phyloP scores from a whole-genome alignment of 306 rosid species.

The Sicyos baderoa region DNA sequence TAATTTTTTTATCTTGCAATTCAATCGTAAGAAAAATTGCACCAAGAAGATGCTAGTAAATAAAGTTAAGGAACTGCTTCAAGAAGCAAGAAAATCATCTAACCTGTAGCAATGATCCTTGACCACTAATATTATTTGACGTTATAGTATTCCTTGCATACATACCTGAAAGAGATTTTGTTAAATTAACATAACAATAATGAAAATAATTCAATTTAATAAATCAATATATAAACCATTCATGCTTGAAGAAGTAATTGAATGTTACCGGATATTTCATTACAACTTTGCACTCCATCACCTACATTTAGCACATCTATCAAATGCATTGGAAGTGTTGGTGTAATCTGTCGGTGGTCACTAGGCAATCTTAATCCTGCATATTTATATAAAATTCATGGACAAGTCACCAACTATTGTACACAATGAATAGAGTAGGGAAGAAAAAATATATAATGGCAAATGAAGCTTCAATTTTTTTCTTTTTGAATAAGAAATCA shows the following conservation, averaged over 20 bases:
- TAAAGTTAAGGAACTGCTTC: constrained; percentile 12
- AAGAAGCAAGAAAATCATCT: constrained; percentile 22
- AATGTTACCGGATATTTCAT: constrained; percentile 51
- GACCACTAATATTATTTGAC: constrained; percentile 55
- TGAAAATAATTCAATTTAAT: constrained; percentile 11
- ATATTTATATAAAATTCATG: constrained; percentile 15
- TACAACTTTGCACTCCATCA: constrained; percentile 48
- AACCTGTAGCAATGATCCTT: constrained; percentile 66
- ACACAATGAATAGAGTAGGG: background rate
- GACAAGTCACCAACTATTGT: background rate
- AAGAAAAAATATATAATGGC: background rate
- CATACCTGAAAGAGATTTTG: constrained; percentile 38
- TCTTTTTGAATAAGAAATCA: background rate
- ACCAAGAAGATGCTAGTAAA: background rate
- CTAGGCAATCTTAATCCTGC: constrained; percentile 61
- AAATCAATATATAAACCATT: constrained; percentile 13
- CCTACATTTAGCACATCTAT: constrained; percentile 52
- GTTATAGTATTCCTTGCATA: constrained; percentile 51
- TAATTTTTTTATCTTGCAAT: no score
- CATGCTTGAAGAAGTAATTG: constrained; percentile 22
- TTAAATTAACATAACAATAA: constrained; percentile 17
- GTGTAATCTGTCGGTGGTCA: constrained; percentile 71
- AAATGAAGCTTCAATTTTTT: background rate
- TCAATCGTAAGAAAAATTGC: no score
- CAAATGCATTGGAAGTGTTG: constrained; percentile 79